These are phyloP conservation scores for Rhizomucor pusillus DNA, from an alignment of 371 early-diverging fungal genomes.

Conservation along the genomic window DNA sequence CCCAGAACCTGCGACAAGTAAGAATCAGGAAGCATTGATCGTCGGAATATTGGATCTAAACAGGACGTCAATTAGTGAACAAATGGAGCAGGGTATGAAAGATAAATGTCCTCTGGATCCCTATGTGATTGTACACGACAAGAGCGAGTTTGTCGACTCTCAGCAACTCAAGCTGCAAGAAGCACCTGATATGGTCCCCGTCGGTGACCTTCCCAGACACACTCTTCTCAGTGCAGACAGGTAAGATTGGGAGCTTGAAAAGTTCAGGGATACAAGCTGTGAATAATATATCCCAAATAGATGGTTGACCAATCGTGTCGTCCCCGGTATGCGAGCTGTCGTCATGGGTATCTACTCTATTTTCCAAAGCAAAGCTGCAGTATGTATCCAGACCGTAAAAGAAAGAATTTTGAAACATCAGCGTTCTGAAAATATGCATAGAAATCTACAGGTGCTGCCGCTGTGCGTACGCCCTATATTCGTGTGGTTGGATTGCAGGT, in stretches of 20 bases:
- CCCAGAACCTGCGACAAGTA: conserved; percentile 89
- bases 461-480: conserved; percentile 91
- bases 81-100: conserved; percentile 1
- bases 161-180: conserved; percentile 99
- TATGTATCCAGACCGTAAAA: conserved; percentile 12
- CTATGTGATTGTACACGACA: conserved; percentile 94
- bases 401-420: too few relatives aligned
- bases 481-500: conserved; percentile 89
- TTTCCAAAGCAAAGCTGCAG: conserved; percentile 65
- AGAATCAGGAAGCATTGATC: not conserved
- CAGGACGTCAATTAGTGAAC: not conserved
- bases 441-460: conserved; percentile 71
- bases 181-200: conserved; percentile 96
- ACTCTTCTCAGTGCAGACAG: conserved; percentile 89
- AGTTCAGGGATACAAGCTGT: not conserved
- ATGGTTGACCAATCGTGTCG: conserved; percentile 85
- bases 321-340: conserved; percentile 94
- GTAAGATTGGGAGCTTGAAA: conserved; percentile 19
- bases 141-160: conserved; percentile 95
- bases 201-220: conserved; percentile 98
- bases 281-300: conserved; percentile 9
- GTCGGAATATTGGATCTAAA: not conserved
- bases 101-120: conserved; percentile 92
- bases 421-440: too few relatives aligned
- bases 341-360: conserved; percentile 98